A percentile compares a stretch with the other conserved stretches of the same genome.
Conservation (phyloP, 345 rosid species). For the Xanthoceras sorbifolium region DNA sequence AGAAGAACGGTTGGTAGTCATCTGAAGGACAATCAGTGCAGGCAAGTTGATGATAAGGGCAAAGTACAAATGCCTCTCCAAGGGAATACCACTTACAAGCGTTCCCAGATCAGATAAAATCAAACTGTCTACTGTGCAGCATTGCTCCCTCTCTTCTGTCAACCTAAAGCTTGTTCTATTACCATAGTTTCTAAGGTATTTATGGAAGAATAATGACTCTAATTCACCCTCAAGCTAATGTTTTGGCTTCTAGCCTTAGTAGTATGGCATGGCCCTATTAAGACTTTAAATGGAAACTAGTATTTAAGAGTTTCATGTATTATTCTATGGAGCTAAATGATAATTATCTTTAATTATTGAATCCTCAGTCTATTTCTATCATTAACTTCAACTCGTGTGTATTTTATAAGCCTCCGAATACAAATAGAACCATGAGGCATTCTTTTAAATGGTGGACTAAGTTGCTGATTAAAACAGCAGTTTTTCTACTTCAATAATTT, state of each 20-base stretch:
- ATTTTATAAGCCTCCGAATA: not conserved
- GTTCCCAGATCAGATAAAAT: slow-evolving; percentile 52
- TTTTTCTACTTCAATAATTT: not conserved
- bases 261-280: not conserved
- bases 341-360: not conserved
- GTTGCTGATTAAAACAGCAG: not conserved
- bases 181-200: not conserved
- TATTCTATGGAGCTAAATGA: not conserved
- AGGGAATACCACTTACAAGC: slow-evolving; percentile 38
- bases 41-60: slow-evolving; percentile 41
- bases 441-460: not conserved
- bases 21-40: slow-evolving; percentile 38
- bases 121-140: not conserved
- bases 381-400: not conserved
- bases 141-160: slow-evolving; percentile 95
- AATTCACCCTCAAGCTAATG: not conserved
- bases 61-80: slow-evolving; percentile 35
- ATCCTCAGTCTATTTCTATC: not conserved
- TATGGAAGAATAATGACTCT: not conserved
- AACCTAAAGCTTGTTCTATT: slow-evolving; percentile 11
- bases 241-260: not conserved
- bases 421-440: not conserved
- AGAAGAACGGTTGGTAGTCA: slow-evolving; percentile 38
- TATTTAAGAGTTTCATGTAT: not conserved
- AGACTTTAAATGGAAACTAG: not conserved